phyloP scores from a whole-genome alignment of 306 rosid species.

The Lagenaria siceraria region DNA sequence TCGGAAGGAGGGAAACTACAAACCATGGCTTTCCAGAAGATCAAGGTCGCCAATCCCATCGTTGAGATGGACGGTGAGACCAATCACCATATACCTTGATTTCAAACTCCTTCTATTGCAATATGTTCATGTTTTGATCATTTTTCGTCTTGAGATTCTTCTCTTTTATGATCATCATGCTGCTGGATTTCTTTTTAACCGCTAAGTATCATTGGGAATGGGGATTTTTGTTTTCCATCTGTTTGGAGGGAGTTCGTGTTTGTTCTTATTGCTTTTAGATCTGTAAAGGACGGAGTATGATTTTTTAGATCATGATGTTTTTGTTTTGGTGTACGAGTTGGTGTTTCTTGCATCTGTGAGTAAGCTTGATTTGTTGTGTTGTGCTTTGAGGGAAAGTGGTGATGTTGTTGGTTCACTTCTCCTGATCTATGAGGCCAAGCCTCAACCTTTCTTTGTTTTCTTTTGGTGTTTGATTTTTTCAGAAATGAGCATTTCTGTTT shows the following conservation, averaged over 20 bases:
- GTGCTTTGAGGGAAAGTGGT: not conserved
- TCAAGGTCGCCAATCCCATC: constrained; percentile 89
- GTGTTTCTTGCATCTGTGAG: not conserved
- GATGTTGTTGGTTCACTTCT: not conserved
- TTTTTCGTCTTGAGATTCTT: not conserved
- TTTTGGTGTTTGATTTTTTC: not conserved
- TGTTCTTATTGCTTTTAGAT: not conserved
- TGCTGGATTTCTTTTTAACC: not conserved
- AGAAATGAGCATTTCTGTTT: not conserved
- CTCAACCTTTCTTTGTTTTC: not conserved
- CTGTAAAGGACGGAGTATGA: not conserved
- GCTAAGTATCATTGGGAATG: not conserved
- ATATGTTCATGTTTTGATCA: not conserved
- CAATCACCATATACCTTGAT: not conserved
- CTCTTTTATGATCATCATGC: not conserved
- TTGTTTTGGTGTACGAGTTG: not conserved
- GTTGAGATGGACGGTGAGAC: constrained; percentile 95
- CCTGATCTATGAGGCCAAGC: not conserved
- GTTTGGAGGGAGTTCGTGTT: not conserved
- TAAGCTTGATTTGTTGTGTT: not conserved
- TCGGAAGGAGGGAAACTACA: not conserved
- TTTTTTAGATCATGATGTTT: not conserved
- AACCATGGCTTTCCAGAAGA: constrained; percentile 71
- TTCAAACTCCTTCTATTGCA: not conserved
- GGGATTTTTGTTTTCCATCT: not conserved